Conservation (phyloP, 2,329 filamentous ascomycete species). For the Seiridium cupressi region DNA sequence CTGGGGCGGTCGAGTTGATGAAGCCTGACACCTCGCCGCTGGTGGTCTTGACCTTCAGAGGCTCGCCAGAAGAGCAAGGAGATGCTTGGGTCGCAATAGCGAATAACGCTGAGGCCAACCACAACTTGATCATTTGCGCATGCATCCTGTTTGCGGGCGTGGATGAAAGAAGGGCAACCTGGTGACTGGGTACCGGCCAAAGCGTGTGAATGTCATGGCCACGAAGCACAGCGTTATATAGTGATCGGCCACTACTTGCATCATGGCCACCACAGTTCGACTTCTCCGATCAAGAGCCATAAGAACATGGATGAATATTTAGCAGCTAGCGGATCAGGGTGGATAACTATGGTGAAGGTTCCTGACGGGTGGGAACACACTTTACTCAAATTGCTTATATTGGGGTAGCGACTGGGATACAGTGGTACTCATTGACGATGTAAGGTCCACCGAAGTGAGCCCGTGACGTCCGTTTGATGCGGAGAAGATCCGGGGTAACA, state of each 20-base stretch:
- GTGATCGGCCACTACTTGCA: not conserved
- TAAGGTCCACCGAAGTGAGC: not conserved
- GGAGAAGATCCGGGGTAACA: not conserved
- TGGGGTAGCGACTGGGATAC: not conserved
- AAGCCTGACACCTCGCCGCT: conserved; percentile 9
- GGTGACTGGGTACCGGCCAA: not conserved
- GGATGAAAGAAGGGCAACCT: not conserved
- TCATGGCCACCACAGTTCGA: not conserved
- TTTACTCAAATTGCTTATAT: not conserved
- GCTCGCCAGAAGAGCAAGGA: not conserved
- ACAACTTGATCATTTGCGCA: not conserved
- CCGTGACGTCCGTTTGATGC: not conserved
- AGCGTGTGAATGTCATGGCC: not conserved
- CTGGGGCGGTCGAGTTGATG: conserved; percentile 1
- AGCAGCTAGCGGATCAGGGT: not conserved
- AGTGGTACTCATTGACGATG: not conserved
- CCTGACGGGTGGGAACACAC: not conserved
- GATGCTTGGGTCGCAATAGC: not conserved
- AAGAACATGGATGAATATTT: not conserved
- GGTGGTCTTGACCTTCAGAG: conserved; percentile 6
- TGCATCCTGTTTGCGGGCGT: not conserved
- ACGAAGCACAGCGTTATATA: not conserved
- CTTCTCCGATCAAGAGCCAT: not conserved
- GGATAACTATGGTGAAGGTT: not conserved
- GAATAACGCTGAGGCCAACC: not conserved